phyloP scores from a whole-genome alignment of 2,329 filamentous ascomycete species.

The Phymatotrichopsis omnivora region DNA sequence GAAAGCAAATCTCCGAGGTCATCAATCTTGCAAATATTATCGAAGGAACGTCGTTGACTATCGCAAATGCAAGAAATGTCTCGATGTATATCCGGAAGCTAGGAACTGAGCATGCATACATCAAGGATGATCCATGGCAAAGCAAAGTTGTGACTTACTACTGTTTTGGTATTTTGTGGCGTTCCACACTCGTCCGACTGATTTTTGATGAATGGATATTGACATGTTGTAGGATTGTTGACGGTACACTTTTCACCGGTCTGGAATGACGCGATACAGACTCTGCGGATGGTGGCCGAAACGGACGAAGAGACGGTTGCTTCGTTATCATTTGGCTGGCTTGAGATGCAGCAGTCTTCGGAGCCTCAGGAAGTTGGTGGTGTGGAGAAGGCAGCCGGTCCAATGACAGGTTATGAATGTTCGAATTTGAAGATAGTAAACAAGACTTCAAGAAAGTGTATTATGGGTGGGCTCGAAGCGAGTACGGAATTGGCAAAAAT shows the following conservation, averaged over 20 bases:
- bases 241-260: constrained; percentile 75
- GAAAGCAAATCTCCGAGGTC: constrained; percentile 43
- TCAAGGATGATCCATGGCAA: constrained; percentile 54
- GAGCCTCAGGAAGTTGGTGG: constrained; percentile 27
- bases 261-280: constrained; percentile 73
- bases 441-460: constrained; percentile 39
- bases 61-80: constrained; percentile 65
- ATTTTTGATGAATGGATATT: neutral
- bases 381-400: constrained; percentile 35
- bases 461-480: constrained; percentile 6
- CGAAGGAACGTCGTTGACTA: constrained; percentile 66
- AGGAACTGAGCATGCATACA: constrained; percentile 43
- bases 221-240: constrained; percentile 39
- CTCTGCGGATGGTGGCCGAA: constrained; percentile 64
- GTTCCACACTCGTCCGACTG: too few species aligned
- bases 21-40: constrained; percentile 62
- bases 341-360: constrained; percentile 37
- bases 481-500: constrained; percentile 49
- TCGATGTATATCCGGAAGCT: constrained; percentile 81
- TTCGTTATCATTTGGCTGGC: constrained; percentile 66
- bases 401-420: constrained; percentile 72
- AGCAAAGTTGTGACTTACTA: constrained; percentile 65
- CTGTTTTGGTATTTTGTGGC: constrained; percentile 74
- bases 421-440: constrained; percentile 57
- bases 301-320: constrained; percentile 63